Percentiles rank a stretch among this genome's conserved stretches.
These are phyloP conservation scores for Colletotrichum phormii DNA, from an alignment of 2,329 filamentous ascomycete genomes.

Conservation along the genomic window DNA sequence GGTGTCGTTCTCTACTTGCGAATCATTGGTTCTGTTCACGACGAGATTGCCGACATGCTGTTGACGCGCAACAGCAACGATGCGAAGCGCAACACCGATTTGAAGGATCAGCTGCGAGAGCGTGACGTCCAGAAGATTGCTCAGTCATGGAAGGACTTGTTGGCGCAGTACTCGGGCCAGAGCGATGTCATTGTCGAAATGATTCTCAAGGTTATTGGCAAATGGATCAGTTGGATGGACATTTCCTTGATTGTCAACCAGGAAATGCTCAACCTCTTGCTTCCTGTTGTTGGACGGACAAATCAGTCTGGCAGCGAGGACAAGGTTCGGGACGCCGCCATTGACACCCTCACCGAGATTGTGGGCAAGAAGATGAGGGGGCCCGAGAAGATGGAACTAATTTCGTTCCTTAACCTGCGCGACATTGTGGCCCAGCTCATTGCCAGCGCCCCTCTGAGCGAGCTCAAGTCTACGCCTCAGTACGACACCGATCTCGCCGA, in stretches of 20 bases:
- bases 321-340: slow-evolving; percentile 87
- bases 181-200: slow-evolving; percentile 84
- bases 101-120: slow-evolving; percentile 90
- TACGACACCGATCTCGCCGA: slow-evolving; percentile 98
- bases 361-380: slow-evolving; percentile 98
- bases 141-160: slow-evolving; percentile 89
- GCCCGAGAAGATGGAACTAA: slow-evolving; percentile 92
- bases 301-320: slow-evolving; percentile 73
- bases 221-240: slow-evolving; percentile 99
- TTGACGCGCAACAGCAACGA: slow-evolving; percentile 82
- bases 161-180: slow-evolving; percentile 79
- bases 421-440: slow-evolving; percentile 89
- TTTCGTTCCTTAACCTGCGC: slow-evolving; percentile 87
- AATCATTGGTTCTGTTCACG: slow-evolving; percentile 89
- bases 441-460: slow-evolving; percentile 81
- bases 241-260: slow-evolving; percentile 94
- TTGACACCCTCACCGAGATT: slow-evolving; percentile 95
- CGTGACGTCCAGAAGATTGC: slow-evolving; percentile 92
- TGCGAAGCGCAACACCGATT: slow-evolving; percentile 84
- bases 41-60: slow-evolving; percentile 95
- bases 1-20: slow-evolving; percentile 91
- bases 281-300: slow-evolving; percentile 86
- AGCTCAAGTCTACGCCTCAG: slow-evolving; percentile 81
- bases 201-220: slow-evolving; percentile 90
- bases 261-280: slow-evolving; percentile 84